A percentile compares a stretch with the other conserved stretches of the same genome.
Conservation (phyloP, 306 rosid species). For the Vicia faba region DNA sequence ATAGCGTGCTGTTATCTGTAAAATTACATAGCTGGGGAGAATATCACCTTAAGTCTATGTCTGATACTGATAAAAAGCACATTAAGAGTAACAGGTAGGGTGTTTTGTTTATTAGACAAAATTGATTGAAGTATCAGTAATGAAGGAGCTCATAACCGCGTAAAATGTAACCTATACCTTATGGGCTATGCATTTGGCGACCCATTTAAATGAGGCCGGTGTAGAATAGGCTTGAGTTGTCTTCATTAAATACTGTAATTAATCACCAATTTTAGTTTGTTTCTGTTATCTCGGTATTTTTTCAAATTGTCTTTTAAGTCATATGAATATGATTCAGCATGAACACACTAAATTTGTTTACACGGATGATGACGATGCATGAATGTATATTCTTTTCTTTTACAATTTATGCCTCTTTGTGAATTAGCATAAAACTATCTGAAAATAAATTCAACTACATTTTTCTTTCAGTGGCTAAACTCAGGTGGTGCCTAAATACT, state of each 20-base stretch:
- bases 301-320: neutral
- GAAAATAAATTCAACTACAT: constrained; percentile 23
- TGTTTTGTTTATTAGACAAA: constrained; percentile 18
- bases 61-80: neutral
- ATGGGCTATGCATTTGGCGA: neutral
- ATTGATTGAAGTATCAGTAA: constrained; percentile 18
- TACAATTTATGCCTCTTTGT: neutral
- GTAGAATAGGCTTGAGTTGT: neutral
- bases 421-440: neutral
- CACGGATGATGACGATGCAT: too few relatives aligned
- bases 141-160: constrained; percentile 20
- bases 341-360: neutral
- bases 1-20: constrained; percentile 23
- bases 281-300: constrained; percentile 22
- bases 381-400: neutral
- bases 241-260: constrained; percentile 18
- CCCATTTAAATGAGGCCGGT: constrained; percentile 10
- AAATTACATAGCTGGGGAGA: constrained; percentile 23
- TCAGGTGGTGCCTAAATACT: constrained; percentile 2
- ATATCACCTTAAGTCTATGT: constrained; percentile 22
- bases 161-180: neutral
- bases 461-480: constrained; percentile 27
- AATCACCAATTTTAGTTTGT: constrained; percentile 4
- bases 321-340: constrained; percentile 9
- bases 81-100: constrained; percentile 17